Evolutionary conservation across 2,329 filamentous ascomycete species (phyloP).

Genomic region (Fusarium citri): DNA sequence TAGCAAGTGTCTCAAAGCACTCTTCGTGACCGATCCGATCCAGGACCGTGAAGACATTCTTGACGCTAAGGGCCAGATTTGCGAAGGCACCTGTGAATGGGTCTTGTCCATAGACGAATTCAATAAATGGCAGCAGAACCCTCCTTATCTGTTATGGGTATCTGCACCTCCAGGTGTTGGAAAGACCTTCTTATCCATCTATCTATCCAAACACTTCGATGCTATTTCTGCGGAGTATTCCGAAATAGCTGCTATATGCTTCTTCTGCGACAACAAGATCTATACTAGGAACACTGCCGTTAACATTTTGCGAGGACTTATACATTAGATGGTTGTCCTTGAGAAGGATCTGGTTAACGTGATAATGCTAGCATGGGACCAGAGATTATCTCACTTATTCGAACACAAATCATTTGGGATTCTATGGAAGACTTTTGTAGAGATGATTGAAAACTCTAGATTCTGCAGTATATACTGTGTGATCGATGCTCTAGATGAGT

Average conservation of each 20-base stretch:
- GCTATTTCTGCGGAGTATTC: rapidly evolving
- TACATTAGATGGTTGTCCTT: not conserved
- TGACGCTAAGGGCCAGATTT: not conserved
- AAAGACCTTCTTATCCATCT: not conserved
- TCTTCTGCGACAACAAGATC: not conserved
- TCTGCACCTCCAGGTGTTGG: not conserved
- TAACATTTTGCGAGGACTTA: not conserved
- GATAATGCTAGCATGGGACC: not conserved
- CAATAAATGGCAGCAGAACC: rapidly evolving
- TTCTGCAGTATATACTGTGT: not conserved
- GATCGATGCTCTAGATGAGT: not conserved
- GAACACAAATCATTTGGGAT: not conserved
- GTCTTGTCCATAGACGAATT: rapidly evolving
- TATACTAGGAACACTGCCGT: not conserved
- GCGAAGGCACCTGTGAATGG: not conserved
- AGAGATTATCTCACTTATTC: rapidly evolving
- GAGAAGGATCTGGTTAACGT: rapidly evolving
- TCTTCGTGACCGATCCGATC: not conserved
- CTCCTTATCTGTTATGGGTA: not conserved
- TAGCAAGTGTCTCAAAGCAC: rapidly evolving
- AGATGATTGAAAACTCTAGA: rapidly evolving
- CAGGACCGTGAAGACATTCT: not conserved
- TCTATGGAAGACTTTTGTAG: conserved; percentile 1
- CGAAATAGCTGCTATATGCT: rapidly evolving
- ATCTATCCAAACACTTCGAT: not conserved